phyloP scores from a whole-genome alignment of 768 basidiomycete species.

The Amanita brunnescens region DNA sequence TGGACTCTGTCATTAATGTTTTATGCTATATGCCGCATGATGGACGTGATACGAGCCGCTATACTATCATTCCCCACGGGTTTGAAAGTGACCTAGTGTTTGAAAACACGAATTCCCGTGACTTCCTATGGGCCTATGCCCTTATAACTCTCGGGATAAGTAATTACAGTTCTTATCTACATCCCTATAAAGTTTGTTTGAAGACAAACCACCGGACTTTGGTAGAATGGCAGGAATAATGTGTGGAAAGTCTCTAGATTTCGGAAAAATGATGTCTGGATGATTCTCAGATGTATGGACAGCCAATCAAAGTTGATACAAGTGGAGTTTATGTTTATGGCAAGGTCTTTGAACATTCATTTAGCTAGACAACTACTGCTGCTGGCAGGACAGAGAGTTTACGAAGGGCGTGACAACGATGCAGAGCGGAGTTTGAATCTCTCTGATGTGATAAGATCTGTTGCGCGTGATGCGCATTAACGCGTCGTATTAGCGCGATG shows the following conservation, averaged over 20 bases:
- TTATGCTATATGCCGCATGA: too few species aligned
- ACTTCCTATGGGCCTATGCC: not conserved
- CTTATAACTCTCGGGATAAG: too few species aligned
- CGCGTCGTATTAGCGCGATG: too few species aligned
- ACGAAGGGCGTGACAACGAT: not conserved
- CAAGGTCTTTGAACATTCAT: not conserved
- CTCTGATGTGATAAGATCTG: too few species aligned
- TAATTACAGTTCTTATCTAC: not conserved
- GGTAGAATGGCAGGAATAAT: not conserved
- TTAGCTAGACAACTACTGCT: not conserved
- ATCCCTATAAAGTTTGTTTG: not conserved
- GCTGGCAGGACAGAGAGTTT: not conserved
- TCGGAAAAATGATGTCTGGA: not conserved
- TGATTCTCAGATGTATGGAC: not conserved
- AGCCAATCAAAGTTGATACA: not conserved
- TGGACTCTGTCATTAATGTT: too few species aligned
- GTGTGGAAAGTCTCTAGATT: too few species aligned
- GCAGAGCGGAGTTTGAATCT: not conserved
- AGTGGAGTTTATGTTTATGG: not conserved
- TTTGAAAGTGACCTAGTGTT: conserved; percentile 7
- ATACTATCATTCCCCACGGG: not conserved
- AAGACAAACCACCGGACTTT: not conserved
- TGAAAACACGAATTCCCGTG: not conserved
- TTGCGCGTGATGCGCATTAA: too few species aligned
- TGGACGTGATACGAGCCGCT: too few species aligned